Evolutionary conservation across 441 rosid genomes (phyloP).

Genomic region (Kokia cookei): DNA sequence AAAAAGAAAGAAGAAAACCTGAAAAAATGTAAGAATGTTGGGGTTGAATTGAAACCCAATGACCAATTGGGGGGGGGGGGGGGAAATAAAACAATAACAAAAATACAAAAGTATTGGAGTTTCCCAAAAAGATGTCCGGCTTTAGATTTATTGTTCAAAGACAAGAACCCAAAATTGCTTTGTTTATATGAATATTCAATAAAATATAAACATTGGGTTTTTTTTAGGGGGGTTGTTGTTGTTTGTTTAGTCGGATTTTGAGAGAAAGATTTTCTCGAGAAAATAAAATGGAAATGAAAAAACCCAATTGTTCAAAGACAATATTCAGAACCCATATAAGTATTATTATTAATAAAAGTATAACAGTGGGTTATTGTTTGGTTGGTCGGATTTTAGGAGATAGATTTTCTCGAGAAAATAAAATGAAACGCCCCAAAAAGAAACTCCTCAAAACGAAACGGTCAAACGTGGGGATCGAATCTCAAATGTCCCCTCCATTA

Average conservation of each 20-base stretch:
- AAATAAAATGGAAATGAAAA: neutral
- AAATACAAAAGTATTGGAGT: neutral
- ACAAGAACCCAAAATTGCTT: neutral
- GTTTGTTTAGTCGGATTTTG: neutral
- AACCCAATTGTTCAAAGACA: neutral
- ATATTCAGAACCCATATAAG: neutral
- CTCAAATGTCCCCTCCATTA: slow-evolving; percentile 7
- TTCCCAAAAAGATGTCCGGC: neutral
- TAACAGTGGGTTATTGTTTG: neutral
- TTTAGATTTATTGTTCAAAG: neutral
- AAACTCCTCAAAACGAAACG: slow-evolving; percentile 1
- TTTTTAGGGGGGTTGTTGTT: no score
- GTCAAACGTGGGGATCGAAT: slow-evolving; percentile 26
- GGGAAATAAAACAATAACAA: neutral
- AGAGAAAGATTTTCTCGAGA: neutral
- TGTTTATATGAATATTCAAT: neutral
- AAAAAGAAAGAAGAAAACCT: neutral
- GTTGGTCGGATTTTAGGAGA: neutral
- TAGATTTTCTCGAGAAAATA: neutral
- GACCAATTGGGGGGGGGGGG: neutral
- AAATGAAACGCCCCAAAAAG: neutral
- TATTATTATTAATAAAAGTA: neutral
- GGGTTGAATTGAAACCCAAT: neutral
- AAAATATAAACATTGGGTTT: neutral
- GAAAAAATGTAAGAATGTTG: neutral